Conservation (phyloP, 805 yeast species). For the Ogataea populi-albae region DNA sequence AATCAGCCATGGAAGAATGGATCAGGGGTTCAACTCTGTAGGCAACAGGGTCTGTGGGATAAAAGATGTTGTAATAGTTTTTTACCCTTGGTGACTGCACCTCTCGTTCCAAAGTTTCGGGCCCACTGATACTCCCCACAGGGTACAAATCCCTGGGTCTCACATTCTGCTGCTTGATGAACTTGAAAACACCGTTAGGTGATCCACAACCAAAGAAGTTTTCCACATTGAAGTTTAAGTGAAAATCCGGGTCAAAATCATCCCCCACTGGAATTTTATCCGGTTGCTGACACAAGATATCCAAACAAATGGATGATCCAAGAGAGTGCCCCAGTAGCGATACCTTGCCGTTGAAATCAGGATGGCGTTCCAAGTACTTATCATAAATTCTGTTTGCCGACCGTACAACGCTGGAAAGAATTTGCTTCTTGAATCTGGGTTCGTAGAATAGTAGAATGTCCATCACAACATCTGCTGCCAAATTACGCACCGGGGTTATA, state of each 20-base stretch:
- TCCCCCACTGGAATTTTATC: constrained; percentile 27
- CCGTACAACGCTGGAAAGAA: constrained; percentile 55
- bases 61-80: constrained; percentile 78
- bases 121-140: constrained; percentile 3
- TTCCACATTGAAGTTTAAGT: constrained; percentile 67
- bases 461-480: constrained; percentile 82
- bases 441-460: constrained; percentile 82
- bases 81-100: constrained; percentile 52
- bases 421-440: constrained; percentile 59
- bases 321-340: constrained; percentile 88
- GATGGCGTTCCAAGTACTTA: constrained; percentile 59
- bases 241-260: constrained; percentile 32
- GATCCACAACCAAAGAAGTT: constrained; percentile 83
- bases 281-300: constrained; percentile 57
- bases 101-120: constrained; percentile 11
- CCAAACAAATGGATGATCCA: constrained; percentile 84
- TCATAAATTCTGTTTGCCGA: constrained; percentile 64
- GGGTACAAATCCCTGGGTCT: constrained; percentile 35
- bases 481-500: constrained; percentile 67
- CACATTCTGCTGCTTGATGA: constrained; percentile 65
- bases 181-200: constrained; percentile 83
- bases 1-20: constrained; percentile 42
- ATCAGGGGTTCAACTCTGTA: constrained; percentile 87
- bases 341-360: constrained; percentile 73
- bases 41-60: constrained; percentile 89